Evolutionary conservation across 768 basidiomycete genomes (phyloP).

Genomic region (Tylopilus intermedius): DNA sequence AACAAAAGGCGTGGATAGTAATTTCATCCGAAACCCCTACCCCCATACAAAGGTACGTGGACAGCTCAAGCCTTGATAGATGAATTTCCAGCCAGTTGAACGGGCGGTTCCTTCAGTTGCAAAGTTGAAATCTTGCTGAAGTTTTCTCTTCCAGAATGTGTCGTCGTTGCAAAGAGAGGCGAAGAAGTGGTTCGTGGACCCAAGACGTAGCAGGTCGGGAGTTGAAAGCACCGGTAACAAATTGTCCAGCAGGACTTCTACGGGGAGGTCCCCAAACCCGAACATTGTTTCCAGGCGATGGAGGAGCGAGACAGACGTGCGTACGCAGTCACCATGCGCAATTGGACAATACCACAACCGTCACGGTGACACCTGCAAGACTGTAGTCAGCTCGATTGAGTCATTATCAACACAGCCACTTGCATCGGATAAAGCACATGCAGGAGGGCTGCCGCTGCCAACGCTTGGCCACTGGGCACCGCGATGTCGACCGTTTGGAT

Average conservation of each 20-base stretch:
- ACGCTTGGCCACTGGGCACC: background rate
- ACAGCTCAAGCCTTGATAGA: conserved; percentile 65
- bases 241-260: conserved; percentile 76
- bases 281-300: conserved; percentile 28
- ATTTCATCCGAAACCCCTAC: conserved; percentile 34
- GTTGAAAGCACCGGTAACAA: conserved; percentile 54
- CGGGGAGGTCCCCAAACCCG: conserved; percentile 51
- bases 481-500: background rate
- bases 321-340: background rate
- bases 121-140: conserved; percentile 74
- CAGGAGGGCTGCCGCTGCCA: background rate
- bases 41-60: conserved; percentile 56
- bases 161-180: conserved; percentile 60
- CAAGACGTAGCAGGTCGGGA: conserved; percentile 53
- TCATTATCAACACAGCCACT: conserved; percentile 24
- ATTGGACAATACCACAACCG: background rate
- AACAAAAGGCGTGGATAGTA: background rate
- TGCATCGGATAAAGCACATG: background rate
- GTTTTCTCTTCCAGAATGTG: conserved; percentile 71
- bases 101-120: conserved; percentile 67
- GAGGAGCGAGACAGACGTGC: background rate
- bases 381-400: background rate
- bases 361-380: too few species aligned
- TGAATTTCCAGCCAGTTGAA: conserved; percentile 70
- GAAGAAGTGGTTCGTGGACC: conserved; percentile 62